Evolutionary conservation across 495 filamentous ascomycete genomes (phyloP).

Genomic region (Xylaria nigripes): DNA sequence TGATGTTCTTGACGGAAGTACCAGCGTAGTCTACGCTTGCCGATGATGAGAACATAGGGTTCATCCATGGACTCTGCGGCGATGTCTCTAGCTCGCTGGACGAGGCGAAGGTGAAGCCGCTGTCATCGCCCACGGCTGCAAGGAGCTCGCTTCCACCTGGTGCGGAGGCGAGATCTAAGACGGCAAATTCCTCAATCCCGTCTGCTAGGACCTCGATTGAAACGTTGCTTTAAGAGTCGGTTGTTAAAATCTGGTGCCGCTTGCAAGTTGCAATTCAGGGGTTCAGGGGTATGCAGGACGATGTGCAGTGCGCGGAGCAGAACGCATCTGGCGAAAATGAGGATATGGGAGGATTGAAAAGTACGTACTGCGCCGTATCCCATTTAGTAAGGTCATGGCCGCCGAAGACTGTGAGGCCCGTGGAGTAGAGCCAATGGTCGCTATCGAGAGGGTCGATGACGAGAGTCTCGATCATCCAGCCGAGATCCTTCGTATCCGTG

Average conservation of each 20-base stretch:
- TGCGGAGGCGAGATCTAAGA: slow-evolving; percentile 43
- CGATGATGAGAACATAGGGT: slow-evolving; percentile 41
- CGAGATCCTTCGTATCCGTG: slow-evolving; percentile 42
- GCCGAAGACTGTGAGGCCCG: slow-evolving; percentile 49
- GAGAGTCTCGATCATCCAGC: slow-evolving; percentile 58
- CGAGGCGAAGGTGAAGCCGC: slow-evolving; percentile 43
- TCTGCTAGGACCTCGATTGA: slow-evolving; percentile 45
- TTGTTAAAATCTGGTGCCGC: background rate
- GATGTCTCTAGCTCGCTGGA: slow-evolving; percentile 38
- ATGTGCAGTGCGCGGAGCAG: no score
- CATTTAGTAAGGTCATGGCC: slow-evolving; percentile 43
- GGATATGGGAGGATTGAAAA: background rate
- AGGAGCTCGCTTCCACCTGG: slow-evolving; percentile 48
- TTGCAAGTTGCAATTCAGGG: no score
- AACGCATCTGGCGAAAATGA: background rate
- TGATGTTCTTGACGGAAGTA: slow-evolving; percentile 42
- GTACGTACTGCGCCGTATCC: slow-evolving; percentile 33
- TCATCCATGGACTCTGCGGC: slow-evolving; percentile 42
- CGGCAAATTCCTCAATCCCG: slow-evolving; percentile 53
- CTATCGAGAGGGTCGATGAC: slow-evolving; percentile 53
- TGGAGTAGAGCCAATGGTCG: slow-evolving; percentile 53
- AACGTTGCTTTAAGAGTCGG: slow-evolving; percentile 25
- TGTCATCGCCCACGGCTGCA: slow-evolving; percentile 51
- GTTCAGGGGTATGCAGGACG: no score
- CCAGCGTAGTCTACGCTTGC: slow-evolving; percentile 51